Evolutionary conservation across 2,329 filamentous ascomycete species (phyloP), one percentile per base, ranked within the genome.

Genomic region (Sclerotiophoma versabilis): DNA sequence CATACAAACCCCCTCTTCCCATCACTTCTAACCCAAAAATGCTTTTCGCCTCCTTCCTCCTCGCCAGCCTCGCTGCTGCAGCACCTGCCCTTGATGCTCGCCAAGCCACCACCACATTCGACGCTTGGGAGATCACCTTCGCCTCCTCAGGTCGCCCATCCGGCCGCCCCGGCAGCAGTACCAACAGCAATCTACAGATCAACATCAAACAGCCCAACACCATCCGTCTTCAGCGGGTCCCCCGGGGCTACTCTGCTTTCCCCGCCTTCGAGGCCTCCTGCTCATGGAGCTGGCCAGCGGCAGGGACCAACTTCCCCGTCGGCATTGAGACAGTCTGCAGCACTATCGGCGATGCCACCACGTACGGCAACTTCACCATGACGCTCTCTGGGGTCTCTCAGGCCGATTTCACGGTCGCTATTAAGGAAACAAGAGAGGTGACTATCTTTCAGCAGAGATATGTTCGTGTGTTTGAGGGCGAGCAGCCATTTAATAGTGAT

Each of bases 391-490:
- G 49, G 2, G 11, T 11, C 5, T 25, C 29, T 14, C 49, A 37
- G 19, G 15, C 23, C n/a, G 49, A 53, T 25, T 53, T 53, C 2
- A n/a, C 17, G 17, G 30, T 47, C 5, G 17, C n/a, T 3, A 37
- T 53, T 30, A 53, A 53, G 30, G 49, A 53, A 37, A 48, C 49
- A 5, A 34, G 32, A n/a, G 42, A 47, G 10, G 30, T 47, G 14
- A 43, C 29, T 10, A 23, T 46, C 1, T 48, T 36, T n/a, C 17
- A 23, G 3, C 25, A 34, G 25, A 32, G 27, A 10, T 48, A 47
- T 12, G 30, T 53, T n/a, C 22, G 49, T 5, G 30, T 48, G 4
- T 53, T 30, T 10, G 49, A 53, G n/a, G 43, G 42, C 12, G 34
- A 48, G 19, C 36, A 36, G 15, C 27, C 26, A 6, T 48, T 53